Conservation (phyloP, 2,329 filamentous ascomycete species). For the Exophiala xenobiotica region DNA sequence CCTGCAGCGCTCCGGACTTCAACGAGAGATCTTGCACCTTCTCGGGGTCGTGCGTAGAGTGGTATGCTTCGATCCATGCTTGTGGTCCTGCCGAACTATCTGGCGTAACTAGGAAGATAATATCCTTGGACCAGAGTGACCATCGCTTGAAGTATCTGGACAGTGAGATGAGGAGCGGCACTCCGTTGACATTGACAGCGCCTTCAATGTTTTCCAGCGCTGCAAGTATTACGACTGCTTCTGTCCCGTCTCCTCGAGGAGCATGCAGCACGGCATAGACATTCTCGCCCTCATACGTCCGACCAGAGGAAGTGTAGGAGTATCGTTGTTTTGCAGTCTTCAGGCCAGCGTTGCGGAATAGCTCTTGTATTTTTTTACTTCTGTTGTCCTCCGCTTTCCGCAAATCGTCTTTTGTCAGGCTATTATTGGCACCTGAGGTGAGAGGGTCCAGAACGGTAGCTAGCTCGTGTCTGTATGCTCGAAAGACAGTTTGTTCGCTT, state of each 20-base stretch:
- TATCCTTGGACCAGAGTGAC: constrained; percentile 99
- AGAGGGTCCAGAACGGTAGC: constrained; percentile 44
- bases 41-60: constrained; percentile 75
- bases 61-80: constrained; percentile 97
- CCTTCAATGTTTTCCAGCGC: constrained; percentile 82
- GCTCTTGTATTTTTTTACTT: constrained; percentile 66
- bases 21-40: constrained; percentile 74
- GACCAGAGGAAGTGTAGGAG: constrained; percentile 75
- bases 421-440: constrained; percentile 41
- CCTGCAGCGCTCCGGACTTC: constrained; percentile 91
- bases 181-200: constrained; percentile 79
- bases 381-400: constrained; percentile 24
- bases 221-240: constrained; percentile 89
- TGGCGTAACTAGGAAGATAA: constrained; percentile 83
- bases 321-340: constrained; percentile 89
- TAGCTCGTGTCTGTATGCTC: constrained; percentile 84
- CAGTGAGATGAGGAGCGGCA: constrained; percentile 80
- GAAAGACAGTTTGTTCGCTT: constrained; percentile 91
- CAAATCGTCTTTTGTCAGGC: constrained; percentile 34
- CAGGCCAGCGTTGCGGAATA: constrained; percentile 75
- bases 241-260: constrained; percentile 90
- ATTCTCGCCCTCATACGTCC: constrained; percentile 77
- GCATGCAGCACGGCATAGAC: constrained; percentile 91
- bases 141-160: constrained; percentile 95
- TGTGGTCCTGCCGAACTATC: constrained; percentile 89